These are phyloP conservation scores for Geotrichum klebahnii DNA, from an alignment of 1,139 yeast species.

Conservation along the genomic window DNA sequence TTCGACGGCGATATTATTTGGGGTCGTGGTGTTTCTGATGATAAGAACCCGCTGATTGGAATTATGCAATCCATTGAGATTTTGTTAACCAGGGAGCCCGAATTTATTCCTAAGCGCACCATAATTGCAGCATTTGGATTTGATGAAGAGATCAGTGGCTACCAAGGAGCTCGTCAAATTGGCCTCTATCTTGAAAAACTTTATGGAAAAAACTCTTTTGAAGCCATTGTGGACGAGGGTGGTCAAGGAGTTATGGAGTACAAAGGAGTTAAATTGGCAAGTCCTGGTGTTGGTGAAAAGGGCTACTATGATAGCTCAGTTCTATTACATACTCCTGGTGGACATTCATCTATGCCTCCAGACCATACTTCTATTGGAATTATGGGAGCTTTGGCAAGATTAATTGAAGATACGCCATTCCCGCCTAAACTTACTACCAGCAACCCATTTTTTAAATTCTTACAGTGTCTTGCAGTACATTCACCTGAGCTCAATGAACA, in stretches of 20 bases:
- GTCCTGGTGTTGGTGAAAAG: conserved; percentile 63
- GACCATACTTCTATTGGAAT: conserved; percentile 74
- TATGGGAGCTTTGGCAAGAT: conserved; percentile 49
- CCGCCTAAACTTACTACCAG: conserved; percentile 43
- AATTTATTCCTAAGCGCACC: conserved; percentile 53
- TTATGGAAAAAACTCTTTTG: conserved; percentile 55
- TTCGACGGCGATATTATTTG: conserved; percentile 56
- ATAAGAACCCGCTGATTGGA: conserved; percentile 56
- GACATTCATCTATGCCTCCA: conserved; percentile 72
- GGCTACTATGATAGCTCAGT: conserved; percentile 55
- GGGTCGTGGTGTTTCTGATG: conserved; percentile 67
- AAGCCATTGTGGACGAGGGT: conserved; percentile 65
- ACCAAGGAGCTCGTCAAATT: conserved; percentile 51
- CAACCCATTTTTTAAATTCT: conserved; percentile 48
- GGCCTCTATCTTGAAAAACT: conserved; percentile 45
- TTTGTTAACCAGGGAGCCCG: conserved; percentile 42
- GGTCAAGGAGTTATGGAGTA: conserved; percentile 40
- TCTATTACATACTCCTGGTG: conserved; percentile 57
- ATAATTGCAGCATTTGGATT: conserved; percentile 61
- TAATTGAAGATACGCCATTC: conserved; percentile 51
- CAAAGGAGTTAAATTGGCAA: conserved; percentile 49
- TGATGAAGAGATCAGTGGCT: conserved; percentile 68
- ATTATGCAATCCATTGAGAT: conserved; percentile 58
- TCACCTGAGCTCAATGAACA: conserved; percentile 30
- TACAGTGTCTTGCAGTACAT: conserved; percentile 50